Evolutionary conservation across 352 stramenopile genomes (phyloP), one percentile per base, ranked within the genome.

Genomic region (Globisporangium ultimum): DNA sequence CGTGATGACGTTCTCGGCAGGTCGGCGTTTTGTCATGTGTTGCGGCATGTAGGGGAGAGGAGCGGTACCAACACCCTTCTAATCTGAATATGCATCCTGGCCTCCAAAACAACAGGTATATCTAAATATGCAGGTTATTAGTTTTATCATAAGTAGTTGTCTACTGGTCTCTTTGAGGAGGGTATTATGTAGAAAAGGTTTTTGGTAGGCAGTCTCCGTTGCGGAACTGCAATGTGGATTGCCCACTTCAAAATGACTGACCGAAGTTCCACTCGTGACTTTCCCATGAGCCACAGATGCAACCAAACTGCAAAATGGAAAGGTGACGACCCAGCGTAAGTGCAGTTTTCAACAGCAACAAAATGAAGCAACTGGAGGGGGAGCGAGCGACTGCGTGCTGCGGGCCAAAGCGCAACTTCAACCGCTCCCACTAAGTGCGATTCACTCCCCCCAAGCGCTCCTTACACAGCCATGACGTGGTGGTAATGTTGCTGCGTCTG

Each of bases 261-360:
- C 8, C 38, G 38, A 3, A 43, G 38, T 32, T 32, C 5, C 24
- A 32, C 24, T 32, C 24, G 24, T 32, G 24, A 32, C 24, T 32
- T 32, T 5, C 24, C 24, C 24, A 32, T 6, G 24, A 2, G 24
- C 24, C 2, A 32, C 2, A 32, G 24, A 5, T 2, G 5, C 2
- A 32, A 32, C 5, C 24, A 32, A 32, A 32, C 24, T 32, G 24
- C 24, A 32, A 32, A 32, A 32, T 56, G 18, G 51, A 40, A 12
- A 54, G 20, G 32, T 54, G 48, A 54, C 48, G 28, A 45, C 32
- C 28, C 13, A 45, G 48, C 48, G 48, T 54, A 54, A 45, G 48
- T 34, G 48, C 48, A 14, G 38, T 43, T 43, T 43, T 43, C 38
- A 17, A 43, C 10, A 43, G 10, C 38, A 32, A 32, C n/a, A n/a